Base-by-base conservation (phyloP, 2,329 filamentous ascomycete genomes). In the Fusarium nisikadoi region DNA sequence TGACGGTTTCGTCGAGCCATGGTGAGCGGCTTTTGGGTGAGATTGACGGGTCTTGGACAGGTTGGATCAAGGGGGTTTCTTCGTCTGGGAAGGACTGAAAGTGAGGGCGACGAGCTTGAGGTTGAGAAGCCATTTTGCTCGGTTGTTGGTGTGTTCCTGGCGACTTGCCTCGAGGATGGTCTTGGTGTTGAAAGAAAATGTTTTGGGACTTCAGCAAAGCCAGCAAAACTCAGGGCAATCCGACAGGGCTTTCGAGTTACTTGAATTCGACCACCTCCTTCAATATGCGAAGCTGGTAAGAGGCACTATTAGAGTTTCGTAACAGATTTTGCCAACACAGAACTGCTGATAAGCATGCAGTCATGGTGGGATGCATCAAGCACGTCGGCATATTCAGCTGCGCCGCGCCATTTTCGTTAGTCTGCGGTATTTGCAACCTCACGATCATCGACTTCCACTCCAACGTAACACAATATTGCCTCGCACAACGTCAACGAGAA, bases 1-100 rank as follows among this genome's bases (percentile, higher is more conserved):
- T 58, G 56, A 70, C 50, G 0, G 73, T 75, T 31, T 80, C 78
- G 8, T 23, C 23, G 2, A 75, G 50, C 78, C 78, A 80, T 69
- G 64, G 66, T 3, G 60, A 38, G 16, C 33, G 38, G 12, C 64
- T 59, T 2, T 65, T 49, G 12, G 11, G 20, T 8, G 20, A 11
- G 45, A 36, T 17, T 0, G 52, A 17, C 2, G 56, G 23, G 12
- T 38, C 29, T 5, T 13, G 41, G 5, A 31, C 3, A 6, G 25
- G 23, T 17, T 47, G n/a, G 4, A 77, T 61, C 1, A 78, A 38
- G 19, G 76, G 72, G 0, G 74, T 69, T 20, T 68, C 68, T 54
- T 78, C 77, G 25, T 74, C 69, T 29, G 70, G 65, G 9, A 63
- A 71, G 0, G 56, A 60, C 12, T 57, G 57, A 0, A n/a, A 20